Evolutionary conservation across 2,329 filamentous ascomycete genomes (phyloP).

Genomic region (Neoscytalidium dimidiatum): DNA sequence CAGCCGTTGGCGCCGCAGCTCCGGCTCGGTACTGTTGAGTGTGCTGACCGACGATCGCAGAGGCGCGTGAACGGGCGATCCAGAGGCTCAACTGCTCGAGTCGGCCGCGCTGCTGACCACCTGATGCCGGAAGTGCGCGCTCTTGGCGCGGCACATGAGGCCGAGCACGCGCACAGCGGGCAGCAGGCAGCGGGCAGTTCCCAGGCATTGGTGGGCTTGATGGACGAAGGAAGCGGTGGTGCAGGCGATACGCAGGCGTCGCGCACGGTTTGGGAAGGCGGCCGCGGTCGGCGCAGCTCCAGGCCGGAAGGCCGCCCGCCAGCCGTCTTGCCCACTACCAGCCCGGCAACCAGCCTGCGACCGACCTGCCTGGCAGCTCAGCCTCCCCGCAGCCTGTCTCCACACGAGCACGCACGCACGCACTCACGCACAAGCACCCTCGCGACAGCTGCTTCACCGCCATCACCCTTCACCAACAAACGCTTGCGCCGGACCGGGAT

Average conservation of each 20-base stretch:
- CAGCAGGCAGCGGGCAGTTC: no score
- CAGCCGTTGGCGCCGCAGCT: slow-evolving; percentile 7
- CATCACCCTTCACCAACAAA: background rate
- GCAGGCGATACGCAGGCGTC: background rate
- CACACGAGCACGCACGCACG: slow-evolving; percentile 3
- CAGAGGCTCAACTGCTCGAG: background rate
- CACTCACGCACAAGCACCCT: background rate
- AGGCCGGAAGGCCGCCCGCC: background rate
- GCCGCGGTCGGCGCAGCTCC: background rate
- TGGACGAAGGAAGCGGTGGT: background rate
- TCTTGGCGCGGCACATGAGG: background rate
- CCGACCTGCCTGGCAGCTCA: no score
- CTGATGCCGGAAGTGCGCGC: background rate
- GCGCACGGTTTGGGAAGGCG: background rate
- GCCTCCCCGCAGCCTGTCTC: slow-evolving; percentile 13
- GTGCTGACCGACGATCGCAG: slow-evolving; percentile 7
- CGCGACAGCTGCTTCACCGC: slow-evolving; percentile 10
- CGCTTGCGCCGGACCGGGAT: background rate
- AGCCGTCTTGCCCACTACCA: no score
- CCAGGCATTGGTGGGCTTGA: background rate
- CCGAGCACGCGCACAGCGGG: background rate
- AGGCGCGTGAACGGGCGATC: slow-evolving; percentile 7
- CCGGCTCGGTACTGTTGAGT: background rate
- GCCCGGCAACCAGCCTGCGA: no score
- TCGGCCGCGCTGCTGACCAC: background rate